Conservation (phyloP, 805 yeast species). For the Starmerella gropengiesseri region DNA sequence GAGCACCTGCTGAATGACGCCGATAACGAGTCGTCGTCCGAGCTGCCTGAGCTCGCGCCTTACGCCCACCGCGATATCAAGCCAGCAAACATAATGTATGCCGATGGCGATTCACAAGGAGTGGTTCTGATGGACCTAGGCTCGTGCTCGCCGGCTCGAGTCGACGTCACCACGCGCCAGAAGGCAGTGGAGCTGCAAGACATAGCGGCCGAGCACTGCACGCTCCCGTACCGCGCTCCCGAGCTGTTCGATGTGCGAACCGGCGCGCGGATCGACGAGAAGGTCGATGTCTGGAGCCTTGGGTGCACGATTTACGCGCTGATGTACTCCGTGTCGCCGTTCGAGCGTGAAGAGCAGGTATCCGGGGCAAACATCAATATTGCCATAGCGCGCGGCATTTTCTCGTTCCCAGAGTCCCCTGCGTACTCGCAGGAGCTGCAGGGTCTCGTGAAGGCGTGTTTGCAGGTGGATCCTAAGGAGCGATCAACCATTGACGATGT, state of each 20-base stretch:
- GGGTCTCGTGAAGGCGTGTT: constrained; percentile 47
- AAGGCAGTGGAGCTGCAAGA: constrained; percentile 72
- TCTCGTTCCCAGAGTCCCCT: constrained; percentile 43
- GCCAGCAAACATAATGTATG: constrained; percentile 79
- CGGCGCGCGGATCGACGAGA: constrained; percentile 54
- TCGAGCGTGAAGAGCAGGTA: constrained; percentile 68
- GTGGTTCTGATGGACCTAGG: constrained; percentile 83
- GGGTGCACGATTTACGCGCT: constrained; percentile 76
- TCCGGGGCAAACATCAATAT: constrained; percentile 72
- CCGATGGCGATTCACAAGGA: constrained; percentile 42
- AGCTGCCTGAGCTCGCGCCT: constrained; percentile 38
- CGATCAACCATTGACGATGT: constrained; percentile 60
- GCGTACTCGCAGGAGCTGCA: constrained; percentile 47
- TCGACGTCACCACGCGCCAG: constrained; percentile 45
- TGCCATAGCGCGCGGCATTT: constrained; percentile 63
- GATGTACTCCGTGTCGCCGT: constrained; percentile 74
- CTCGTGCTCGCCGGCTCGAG: constrained; percentile 56
- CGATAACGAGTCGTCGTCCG: constrained; percentile 4
- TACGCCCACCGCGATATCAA: constrained; percentile 81
- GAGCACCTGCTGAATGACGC: constrained; percentile 14
- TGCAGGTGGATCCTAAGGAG: constrained; percentile 46
- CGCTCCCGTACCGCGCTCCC: constrained; percentile 82
- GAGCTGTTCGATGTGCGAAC: constrained; percentile 71
- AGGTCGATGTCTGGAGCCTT: constrained; percentile 81
- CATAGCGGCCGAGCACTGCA: constrained; percentile 71